Evolutionary conservation across 116 monocot species (phyloP), one percentile per base, ranked within the genome.

Genomic region (Papilionanthe hybrid): DNA sequence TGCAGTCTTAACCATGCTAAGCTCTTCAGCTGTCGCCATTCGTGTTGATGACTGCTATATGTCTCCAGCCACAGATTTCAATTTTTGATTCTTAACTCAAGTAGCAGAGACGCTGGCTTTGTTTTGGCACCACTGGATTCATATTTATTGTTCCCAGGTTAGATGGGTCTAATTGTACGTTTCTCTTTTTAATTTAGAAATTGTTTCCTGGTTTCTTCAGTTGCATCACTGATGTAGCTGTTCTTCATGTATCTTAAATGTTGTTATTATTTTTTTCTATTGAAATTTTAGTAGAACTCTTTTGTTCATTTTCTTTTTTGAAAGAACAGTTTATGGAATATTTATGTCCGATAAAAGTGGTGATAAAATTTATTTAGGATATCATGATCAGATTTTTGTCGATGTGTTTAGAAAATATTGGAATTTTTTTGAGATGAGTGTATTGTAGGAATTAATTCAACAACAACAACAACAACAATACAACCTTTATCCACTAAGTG

Each of bases 111-210:
- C 9, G 37, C 18, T 37, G 71, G 71, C 32, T 71, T 29, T 15
- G 5, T 71, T 71, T 71, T 65, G 27, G 12, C 71, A 37, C 2
- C 6, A 4, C 18, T 37, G 15, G 53, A 53, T 53, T 53, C 53
- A 53, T 53, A 53, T 53, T 53, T 53, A 53, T 53, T 53, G 53
- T 53, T 53, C 15, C 15, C 53, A 53, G 53, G 60, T 23, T 60
- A n/a, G 73, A 22, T 44, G 43, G n/a, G 43, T 73, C 69, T 32
- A 15, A 32, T 69, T 69, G 32, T 69, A 7, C 65, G 17, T 53
- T 65, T 65, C 65, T 65, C 65, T 32, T 69, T 15, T 22, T 8
- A 68, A 9, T 68, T 69, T 69, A 69, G 69, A 69, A 69, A 30
- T 30, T 69, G 32, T 69, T 17, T 4, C 5, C 69, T 53, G 9